These are phyloP conservation scores for Mesembryanthemum crystallinum DNA, from an alignment of 148 eudicot genomes.

Conservation along the genomic window DNA sequence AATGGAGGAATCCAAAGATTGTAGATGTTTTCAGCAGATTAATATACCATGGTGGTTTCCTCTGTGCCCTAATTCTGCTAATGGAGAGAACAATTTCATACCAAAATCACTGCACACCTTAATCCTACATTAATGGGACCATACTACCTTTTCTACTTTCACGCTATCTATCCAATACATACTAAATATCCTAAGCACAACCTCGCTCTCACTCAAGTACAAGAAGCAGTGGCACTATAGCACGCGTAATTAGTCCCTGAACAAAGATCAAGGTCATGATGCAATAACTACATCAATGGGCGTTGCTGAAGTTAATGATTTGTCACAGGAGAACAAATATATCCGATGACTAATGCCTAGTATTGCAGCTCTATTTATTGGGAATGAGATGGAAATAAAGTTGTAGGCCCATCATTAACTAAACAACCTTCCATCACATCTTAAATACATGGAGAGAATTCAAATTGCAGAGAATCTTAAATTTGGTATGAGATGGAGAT, in stretches of 20 bases:
- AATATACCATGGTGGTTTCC: too few species aligned
- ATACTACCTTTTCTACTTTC: background rate
- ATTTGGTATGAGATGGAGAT: background rate
- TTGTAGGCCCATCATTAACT: background rate
- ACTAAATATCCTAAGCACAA: background rate
- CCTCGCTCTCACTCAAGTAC: background rate
- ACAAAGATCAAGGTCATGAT: background rate
- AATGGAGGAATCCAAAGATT: background rate
- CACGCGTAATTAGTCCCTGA: background rate
- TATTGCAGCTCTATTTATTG: background rate
- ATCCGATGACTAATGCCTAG: background rate
- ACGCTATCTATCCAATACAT: background rate
- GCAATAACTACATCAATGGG: background rate
- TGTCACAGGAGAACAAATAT: background rate
- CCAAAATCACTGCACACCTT: too few species aligned
- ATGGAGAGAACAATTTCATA: too few species aligned
- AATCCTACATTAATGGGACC: too few species aligned
- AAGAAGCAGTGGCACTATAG: background rate
- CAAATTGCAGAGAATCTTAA: constrained; percentile 47
- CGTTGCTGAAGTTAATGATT: background rate
- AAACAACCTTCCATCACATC: background rate
- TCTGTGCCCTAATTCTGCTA: background rate
- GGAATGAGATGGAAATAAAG: background rate
- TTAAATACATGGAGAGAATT: background rate
- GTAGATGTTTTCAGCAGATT: background rate